phyloP scores from a whole-genome alignment of 164 flowering plant species.

The Vitis riparia region DNA sequence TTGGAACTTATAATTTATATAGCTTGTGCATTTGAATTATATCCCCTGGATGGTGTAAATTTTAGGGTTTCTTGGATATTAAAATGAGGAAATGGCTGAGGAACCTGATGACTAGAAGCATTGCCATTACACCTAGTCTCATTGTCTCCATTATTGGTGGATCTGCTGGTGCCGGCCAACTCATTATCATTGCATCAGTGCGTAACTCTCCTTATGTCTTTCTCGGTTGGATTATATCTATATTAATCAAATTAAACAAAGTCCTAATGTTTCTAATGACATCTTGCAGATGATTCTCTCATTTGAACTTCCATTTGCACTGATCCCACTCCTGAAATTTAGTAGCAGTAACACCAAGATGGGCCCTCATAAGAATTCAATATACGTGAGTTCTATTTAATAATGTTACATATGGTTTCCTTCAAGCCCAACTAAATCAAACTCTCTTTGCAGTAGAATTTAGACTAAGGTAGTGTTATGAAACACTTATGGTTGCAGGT shows the following conservation, averaged over 20 bases:
- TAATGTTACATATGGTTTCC: background rate
- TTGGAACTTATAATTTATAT: too few relatives aligned
- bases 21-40: too few relatives aligned
- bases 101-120: conserved; percentile 61
- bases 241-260: background rate
- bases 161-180: conserved; percentile 66
- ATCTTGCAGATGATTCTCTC: conserved; percentile 86
- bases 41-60: too few relatives aligned
- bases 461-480: background rate
- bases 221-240: background rate
- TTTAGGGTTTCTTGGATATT: conserved; percentile 78
- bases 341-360: conserved; percentile 84
- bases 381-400: conserved; percentile 46
- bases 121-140: conserved; percentile 81
- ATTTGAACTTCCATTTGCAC: conserved; percentile 91
- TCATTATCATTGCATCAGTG: conserved; percentile 85
- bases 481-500: conserved; percentile 42
- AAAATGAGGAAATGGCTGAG: conserved; percentile 72
- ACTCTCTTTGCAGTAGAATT: background rate
- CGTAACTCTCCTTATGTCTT: background rate
- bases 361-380: conserved; percentile 95
- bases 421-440: background rate
- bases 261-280: background rate
- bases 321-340: conserved; percentile 92
- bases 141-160: conserved; percentile 77